These are phyloP conservation scores for Paradendryphiella salina DNA, from an alignment of 2,329 filamentous ascomycete genomes.

Conservation along the genomic window DNA sequence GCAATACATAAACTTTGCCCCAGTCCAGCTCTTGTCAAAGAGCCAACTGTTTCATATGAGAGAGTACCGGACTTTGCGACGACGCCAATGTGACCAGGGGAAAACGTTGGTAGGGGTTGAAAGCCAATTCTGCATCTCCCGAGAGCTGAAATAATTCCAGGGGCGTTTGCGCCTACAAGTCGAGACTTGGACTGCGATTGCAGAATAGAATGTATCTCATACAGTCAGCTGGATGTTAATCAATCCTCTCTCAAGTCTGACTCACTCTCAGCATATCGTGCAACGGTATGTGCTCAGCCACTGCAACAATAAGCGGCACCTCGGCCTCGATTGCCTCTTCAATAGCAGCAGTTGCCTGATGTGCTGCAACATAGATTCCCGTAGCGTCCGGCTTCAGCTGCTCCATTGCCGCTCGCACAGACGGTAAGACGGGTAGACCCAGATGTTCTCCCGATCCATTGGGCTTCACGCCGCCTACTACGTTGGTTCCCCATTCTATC, in stretches of 20 bases:
- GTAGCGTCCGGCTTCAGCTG: conserved; percentile 74
- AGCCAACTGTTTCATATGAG: conserved; percentile 78
- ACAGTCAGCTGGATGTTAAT: conserved; percentile 2
- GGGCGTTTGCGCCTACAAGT: conserved; percentile 78
- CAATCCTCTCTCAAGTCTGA: not conserved
- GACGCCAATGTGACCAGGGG: conserved; percentile 70
- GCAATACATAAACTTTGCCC: conserved; percentile 78
- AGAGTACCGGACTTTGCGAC: conserved; percentile 80
- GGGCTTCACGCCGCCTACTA: conserved; percentile 77
- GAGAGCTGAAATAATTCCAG: conserved; percentile 75
- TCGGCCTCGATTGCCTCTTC: conserved; percentile 80
- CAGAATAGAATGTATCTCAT: conserved; percentile 68
- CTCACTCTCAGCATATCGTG: conserved; percentile 74
- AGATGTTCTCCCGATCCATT: conserved; percentile 71
- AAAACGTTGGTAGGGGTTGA: conserved; percentile 74
- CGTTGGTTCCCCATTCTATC: conserved; percentile 75
- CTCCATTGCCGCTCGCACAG: conserved; percentile 69
- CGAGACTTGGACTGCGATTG: conserved; percentile 71
- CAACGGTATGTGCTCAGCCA: conserved; percentile 78
- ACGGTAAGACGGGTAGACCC: conserved; percentile 71
- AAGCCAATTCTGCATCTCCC: conserved; percentile 74
- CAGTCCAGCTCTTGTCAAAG: conserved; percentile 71
- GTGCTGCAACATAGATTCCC: conserved; percentile 78
- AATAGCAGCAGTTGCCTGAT: conserved; percentile 71
- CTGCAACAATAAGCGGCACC: conserved; percentile 74